A percentile compares a stretch with the other conserved stretches of the same genome.
phyloP scores from a whole-genome alignment of 2,329 filamentous ascomycete genomes.

The Thelonectria rubi region DNA sequence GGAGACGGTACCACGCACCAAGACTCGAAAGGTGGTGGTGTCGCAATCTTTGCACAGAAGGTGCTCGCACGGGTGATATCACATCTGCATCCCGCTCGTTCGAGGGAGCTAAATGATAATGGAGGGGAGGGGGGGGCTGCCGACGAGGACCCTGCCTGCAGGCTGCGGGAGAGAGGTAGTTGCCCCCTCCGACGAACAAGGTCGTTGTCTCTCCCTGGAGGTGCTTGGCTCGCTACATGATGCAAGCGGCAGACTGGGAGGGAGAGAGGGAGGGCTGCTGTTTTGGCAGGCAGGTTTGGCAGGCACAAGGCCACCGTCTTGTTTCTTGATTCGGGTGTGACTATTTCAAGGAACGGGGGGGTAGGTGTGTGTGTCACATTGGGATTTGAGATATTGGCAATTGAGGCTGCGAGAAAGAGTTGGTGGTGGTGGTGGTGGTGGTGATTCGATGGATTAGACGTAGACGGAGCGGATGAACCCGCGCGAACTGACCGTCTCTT shows the following conservation, averaged over 20 bases:
- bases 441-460: too few relatives aligned
- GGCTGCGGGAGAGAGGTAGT: background rate
- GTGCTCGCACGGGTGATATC: constrained; percentile 16
- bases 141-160: background rate
- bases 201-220: background rate
- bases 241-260: background rate
- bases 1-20: constrained; percentile 4
- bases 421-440: background rate
- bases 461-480: constrained; percentile 19
- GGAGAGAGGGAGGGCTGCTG: background rate
- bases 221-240: constrained; percentile 10
- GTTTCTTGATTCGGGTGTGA: constrained; percentile 9
- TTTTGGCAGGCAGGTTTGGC: background rate
- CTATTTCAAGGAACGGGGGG: background rate
- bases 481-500: constrained; percentile 6
- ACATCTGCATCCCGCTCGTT: background rate
- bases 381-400: constrained; percentile 1
- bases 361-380: background rate
- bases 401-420: background rate
- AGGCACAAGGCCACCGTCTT: constrained; percentile 1
- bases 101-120: constrained; percentile 5
- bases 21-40: constrained; percentile 8
- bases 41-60: constrained; percentile 12
- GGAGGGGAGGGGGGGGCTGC: background rate
- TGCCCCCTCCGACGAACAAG: background rate